Evolutionary conservation across 139 green algal genomes (phyloP), one percentile per base, ranked within the genome.

Genomic region (Coccomyxa sp.): DNA sequence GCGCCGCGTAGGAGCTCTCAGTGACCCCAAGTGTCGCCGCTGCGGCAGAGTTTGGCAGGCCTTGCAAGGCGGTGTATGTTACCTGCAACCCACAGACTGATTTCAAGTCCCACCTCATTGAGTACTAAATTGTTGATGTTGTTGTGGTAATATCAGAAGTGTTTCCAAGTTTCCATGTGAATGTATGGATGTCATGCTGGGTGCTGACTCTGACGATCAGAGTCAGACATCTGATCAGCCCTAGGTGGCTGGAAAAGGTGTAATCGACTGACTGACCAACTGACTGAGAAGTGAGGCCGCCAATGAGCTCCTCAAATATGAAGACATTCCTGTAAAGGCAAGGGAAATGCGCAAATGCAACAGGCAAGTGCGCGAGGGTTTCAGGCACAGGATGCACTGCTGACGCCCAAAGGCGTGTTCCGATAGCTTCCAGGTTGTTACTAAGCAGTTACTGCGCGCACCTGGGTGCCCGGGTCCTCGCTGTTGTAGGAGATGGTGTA

Each of bases 401-500:
- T 51, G 0, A 21, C 11, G 32, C 23, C 15, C 10, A 10, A 27
- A 17, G 1, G 30, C 25, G 9, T 27, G 21, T 30, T n/a, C 32
- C 4, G 27, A 58, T 51, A 28, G 27, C 30, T 21, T 7, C 74
- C 0, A 79, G 74, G n/a, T 21, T 79, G 11, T 45, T 32, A 80
- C 32, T 60, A 13, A 21, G 15, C 59, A 25, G 76, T 10, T 58
- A 38, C 32, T 27, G 17, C 13, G 60, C 58, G 32, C 80, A 68
- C 77, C 71, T 86, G 82, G 31, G 83, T 86, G 38, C 78, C 78
- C n/a, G 83, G 78, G 45, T 83, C 51, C 28, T 80, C 78, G 80
- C 76, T 77, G 60, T 81, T 78, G 68, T 87, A 87, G 60, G 84
- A 82, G 75, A 87, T 87, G 63, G 63, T 82, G 45, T 87, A 87